Percentiles rank a stretch among this genome's conserved stretches.
phyloP scores from a whole-genome alignment of 2,329 filamentous ascomycete species.

The Ceratocystis alfenasii region DNA sequence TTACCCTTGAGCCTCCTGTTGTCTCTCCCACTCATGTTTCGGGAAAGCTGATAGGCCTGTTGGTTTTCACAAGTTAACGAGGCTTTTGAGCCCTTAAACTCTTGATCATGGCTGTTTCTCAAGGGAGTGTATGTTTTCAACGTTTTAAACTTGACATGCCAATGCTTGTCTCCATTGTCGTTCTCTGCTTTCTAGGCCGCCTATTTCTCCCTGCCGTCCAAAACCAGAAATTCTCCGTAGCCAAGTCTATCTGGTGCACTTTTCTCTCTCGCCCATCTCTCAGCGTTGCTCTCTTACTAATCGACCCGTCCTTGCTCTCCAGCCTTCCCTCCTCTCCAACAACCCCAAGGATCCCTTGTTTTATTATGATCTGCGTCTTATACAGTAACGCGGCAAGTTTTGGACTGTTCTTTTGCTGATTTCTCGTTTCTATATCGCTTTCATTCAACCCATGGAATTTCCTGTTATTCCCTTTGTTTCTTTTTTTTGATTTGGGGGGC shows the following conservation, averaged over 20 bases:
- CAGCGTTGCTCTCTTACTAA: background rate
- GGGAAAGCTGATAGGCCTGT: background rate
- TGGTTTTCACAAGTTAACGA: background rate
- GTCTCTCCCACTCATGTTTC: background rate
- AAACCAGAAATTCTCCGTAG: background rate
- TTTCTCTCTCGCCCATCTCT: background rate
- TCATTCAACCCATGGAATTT: background rate
- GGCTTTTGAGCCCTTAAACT: background rate
- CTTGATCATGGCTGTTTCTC: no score
- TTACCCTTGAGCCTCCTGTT: background rate
- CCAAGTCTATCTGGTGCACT: background rate
- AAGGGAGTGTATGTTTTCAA: background rate
- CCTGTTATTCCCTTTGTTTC: background rate
- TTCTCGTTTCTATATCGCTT: background rate
- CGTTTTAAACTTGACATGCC: background rate
- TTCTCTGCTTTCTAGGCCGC: background rate
- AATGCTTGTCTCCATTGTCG: background rate
- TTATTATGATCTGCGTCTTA: conserved; percentile 5
- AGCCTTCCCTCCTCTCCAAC: background rate
- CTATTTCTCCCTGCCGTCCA: background rate
- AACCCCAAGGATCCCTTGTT: background rate
- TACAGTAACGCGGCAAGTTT: background rate
- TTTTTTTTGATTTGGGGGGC: background rate
- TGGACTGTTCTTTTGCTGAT: background rate
- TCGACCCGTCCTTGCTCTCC: background rate